Base-by-base conservation (phyloP, 2,329 filamentous ascomycete species). In the Phaeoacremonium minimum region DNA sequence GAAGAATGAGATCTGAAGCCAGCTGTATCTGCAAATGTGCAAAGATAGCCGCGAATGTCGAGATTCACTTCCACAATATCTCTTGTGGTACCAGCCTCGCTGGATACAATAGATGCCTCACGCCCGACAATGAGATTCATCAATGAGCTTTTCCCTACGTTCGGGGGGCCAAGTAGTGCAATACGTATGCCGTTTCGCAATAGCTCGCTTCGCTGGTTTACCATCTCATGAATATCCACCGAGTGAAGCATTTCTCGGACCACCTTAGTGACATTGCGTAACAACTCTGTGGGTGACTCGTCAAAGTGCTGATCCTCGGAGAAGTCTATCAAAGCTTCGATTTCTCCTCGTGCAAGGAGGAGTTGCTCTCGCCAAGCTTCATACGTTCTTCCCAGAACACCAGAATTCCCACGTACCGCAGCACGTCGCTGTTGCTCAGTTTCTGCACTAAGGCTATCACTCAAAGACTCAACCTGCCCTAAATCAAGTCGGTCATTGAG, bases 281-380 rank as follows among this genome's bases (percentile, higher is more conserved):
- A 72, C 15, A 97, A 69, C 37, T 85, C 75, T 1, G 72, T 64
- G 1, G 88, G 85, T 4, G 87, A 83, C 60, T 95, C 89, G 48
- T 97, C 90, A 52, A 98, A 95, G 64, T 97, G 87, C 61, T 98
- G 91, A 52, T 97, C 93, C 58, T 98, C 93, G 1, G 87, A 85
- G 57, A 98, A 98, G 61, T 98, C 93, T 43, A 98, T 97, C 47
- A 98, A 65, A 0, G 93, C 93, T 61, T 98, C 93, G 28, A 98
- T 73, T 63, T 97, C 90, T 8, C 88, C 93, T 3, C 93, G 79
- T 8, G 90, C 90, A 44, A 84, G 73, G 6, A 97, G 68, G 14
- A 98, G 64, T 46, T 80, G 71, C 45, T 77, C 67, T 17, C 91
- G 80, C 93, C 93, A 98, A 8, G 52, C 52, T 48, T 96, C 89